Evolutionary conservation across 176 grass and related monocot species (phyloP), one percentile per base, ranked within the genome.

Genomic region (Oryza punctata): DNA sequence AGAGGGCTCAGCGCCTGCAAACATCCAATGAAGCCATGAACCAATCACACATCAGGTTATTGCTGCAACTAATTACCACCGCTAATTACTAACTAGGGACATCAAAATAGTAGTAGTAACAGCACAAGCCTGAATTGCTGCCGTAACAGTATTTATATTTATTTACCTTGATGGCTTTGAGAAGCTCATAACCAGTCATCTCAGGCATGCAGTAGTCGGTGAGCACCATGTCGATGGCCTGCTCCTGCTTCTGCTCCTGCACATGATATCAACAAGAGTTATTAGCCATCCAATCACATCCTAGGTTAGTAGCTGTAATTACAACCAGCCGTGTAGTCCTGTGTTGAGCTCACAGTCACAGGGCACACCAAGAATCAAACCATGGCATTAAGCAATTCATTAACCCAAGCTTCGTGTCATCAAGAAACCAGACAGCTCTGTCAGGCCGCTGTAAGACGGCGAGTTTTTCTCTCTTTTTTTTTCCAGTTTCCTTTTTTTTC

Each of bases 191-290:
- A 12, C 97, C 97, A 27, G 91, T 94, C 97, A 99, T 99, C 87
- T 94, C 91, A 15, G 97, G 97, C 97, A 99, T 99, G 81, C 89
- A 99, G 50, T 99, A 99, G 80, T 99, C 97, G 1, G 97, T 99
- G 44, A 99, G 93, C 64, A 99, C 90, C 76, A 99, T 89, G 84
- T 99, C 93, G 68, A 99, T 86, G 57, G 89, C 91, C 87, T 89
- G 90, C 47, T 90, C 91, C 86, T 89, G 90, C 33, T 90, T 33
- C 32, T 33, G 32, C 32, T 33, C 91, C 97, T 94, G 94, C 67
- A 74, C n/a, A 52, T 4, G 9, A 41, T 41, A 41, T 15, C 49
- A 63, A 49, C 40, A 28, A 4, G 18, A 18, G 15, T 6, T 49
- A 6, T 57, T 57, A 57, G 19, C 7, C 6, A n/a, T 57, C 52